Base-by-base conservation (phyloP, 805 yeast species). In the Teunomyces kruisii region DNA sequence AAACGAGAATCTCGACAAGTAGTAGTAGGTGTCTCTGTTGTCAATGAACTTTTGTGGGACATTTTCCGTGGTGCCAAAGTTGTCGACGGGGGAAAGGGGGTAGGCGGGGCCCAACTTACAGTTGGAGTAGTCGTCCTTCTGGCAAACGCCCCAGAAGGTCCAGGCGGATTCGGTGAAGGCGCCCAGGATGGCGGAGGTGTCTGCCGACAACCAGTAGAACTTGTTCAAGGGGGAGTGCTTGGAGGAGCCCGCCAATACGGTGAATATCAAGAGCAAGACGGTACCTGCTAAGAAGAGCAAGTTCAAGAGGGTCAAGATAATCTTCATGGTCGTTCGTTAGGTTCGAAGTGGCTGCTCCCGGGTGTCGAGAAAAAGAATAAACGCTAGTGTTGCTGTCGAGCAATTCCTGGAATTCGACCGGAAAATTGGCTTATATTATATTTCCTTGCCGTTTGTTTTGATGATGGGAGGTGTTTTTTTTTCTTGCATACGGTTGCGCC, bases 191-290 rank as follows among this genome's bases (percentile, higher is more conserved):
- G 62, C 67, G 3, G 78, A 59, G 40, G 96, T 89, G 56, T 83
- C 84, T 22, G 89, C 96, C 58, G 81, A 73, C 33, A 91, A 59
- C 91, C 94, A 89, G 69, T 85, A 90, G 65, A 88, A 86, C 47
- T 74, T 67, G 57, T 79, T 76, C 56, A 88, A 62, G 22, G 91
- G 89, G 70, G 65, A 77, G 35, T 80, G 74, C 32, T 66, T 57
- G 12, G 75, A 64, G 14, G 80, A 71, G 10, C 96, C 96, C 1
- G 89, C 81, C 32, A 89, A 74, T 17, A 88, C 68, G 44, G 82
- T 72, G 57, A 90, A 80, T 51, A 88, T 74, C 46, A 83, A 68
- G 55, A 28, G 79, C 68, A 46, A 77, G 57, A 58, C 81, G 13
- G 76, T 53, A 16, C 77, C 77, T 15, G 74, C 70, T 50, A 72